These are phyloP conservation scores for Nothopassalora personata DNA, from an alignment of 2,329 filamentous ascomycete species.

Conservation along the genomic window DNA sequence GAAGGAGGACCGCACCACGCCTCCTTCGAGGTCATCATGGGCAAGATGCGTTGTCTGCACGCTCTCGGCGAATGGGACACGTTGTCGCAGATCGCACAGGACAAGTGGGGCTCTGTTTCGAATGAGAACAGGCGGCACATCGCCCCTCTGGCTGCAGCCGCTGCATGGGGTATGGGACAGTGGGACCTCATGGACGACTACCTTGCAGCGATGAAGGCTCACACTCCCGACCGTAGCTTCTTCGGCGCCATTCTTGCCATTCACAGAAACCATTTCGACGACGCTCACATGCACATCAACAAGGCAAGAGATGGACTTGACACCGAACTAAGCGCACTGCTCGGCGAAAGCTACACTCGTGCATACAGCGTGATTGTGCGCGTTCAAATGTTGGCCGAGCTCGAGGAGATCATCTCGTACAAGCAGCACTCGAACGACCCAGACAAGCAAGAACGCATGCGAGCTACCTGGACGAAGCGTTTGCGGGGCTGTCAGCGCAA, in stretches of 20 bases:
- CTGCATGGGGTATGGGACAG: constrained; percentile 91
- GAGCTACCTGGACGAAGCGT: constrained; percentile 90
- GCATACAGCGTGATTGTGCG: constrained; percentile 97
- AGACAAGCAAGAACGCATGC: constrained; percentile 84
- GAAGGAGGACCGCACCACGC: constrained; percentile 43
- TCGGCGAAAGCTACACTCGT: constrained; percentile 97
- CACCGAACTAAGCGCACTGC: constrained; percentile 86
- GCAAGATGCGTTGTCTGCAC: constrained; percentile 97
- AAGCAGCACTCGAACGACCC: constrained; percentile 78
- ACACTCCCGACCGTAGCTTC: constrained; percentile 92
- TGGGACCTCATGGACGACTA: constrained; percentile 99
- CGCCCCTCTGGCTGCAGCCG: constrained; percentile 87
- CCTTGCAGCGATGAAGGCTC: constrained; percentile 86
- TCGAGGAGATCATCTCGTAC: constrained; percentile 97
- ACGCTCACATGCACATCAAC: constrained; percentile 82
- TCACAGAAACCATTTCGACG: constrained; percentile 91
- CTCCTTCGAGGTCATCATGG: constrained; percentile 95
- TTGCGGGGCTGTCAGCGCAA: constrained; percentile 94
- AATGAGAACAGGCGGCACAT: constrained; percentile 85
- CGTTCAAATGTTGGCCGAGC: constrained; percentile 96
- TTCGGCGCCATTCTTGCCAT: constrained; percentile 94
- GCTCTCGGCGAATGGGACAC: constrained; percentile 97
- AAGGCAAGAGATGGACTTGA: constrained; percentile 90
- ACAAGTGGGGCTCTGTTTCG: constrained; percentile 87
- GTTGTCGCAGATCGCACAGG: constrained; percentile 79